These are phyloP conservation scores for Penicillium coffeae DNA, from an alignment of 495 filamentous ascomycete species.

Conservation along the genomic window DNA sequence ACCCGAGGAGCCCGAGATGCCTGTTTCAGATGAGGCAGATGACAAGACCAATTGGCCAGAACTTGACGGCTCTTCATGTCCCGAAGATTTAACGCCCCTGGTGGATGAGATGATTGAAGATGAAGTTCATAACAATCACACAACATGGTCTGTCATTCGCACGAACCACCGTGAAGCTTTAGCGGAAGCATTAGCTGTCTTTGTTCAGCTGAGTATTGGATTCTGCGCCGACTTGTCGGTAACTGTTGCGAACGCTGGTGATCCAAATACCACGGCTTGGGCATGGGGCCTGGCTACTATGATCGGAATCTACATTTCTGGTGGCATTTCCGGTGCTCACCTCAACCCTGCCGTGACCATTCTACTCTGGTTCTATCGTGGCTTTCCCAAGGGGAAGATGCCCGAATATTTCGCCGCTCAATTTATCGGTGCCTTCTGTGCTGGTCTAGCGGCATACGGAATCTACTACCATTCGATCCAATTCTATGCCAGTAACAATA, in stretches of 20 bases:
- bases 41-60: constrained; percentile 14
- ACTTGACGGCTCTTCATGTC: constrained; percentile 24
- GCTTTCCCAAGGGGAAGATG: constrained; percentile 45
- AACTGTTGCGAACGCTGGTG: constrained; percentile 36
- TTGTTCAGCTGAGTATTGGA: constrained; percentile 40
- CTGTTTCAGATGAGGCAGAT: constrained; percentile 9
- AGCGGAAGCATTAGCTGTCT: constrained; percentile 49
- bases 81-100: constrained; percentile 40
- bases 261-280: constrained; percentile 49
- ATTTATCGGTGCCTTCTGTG: constrained; percentile 43
- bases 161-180: constrained; percentile 48
- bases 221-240: constrained; percentile 49
- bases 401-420: constrained; percentile 48
- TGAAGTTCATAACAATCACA: constrained; percentile 48
- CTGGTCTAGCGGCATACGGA: constrained; percentile 43
- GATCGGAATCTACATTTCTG: constrained; percentile 55
- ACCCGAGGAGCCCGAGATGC: constrained; percentile 14
- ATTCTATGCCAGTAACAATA: constrained; percentile 27
- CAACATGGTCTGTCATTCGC: constrained; percentile 51
- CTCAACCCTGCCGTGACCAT: constrained; percentile 50
- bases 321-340: constrained; percentile 54
- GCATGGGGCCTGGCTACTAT: constrained; percentile 55
- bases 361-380: constrained; percentile 48
- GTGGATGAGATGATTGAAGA: constrained; percentile 39
- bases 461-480: constrained; percentile 48